Base-by-base conservation (phyloP, 2,329 filamentous ascomycete species). In the Herpotrichia juniperi region DNA sequence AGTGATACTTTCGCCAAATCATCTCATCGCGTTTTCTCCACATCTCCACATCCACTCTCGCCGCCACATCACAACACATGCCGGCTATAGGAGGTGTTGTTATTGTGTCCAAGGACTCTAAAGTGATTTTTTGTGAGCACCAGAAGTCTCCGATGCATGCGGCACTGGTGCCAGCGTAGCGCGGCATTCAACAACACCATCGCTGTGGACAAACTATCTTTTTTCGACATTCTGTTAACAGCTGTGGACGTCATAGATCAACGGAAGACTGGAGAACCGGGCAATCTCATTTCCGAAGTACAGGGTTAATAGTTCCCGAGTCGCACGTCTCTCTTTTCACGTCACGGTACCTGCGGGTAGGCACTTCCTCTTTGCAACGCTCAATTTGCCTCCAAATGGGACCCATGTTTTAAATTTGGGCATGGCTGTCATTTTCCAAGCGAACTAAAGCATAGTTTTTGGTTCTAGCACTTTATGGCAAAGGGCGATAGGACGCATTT, bases 391-490 rank as follows among this genome's bases (percentile, higher is more conserved):
- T 17, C 34, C 16, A 17, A 6, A 22, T 4, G 8, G n/a, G 19
- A 40, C 11, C 39, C 26, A 26, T 11, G 31, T 26, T 45, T 11
- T n/a, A 45, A 6, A 21, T 10, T 30, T 34, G 43, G 35, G 6
- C n/a, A 9, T 35, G 19, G 16, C 19, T 35, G 17, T n/a, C 28
- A 30, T 32, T 39, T 44, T 21, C 34, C 31, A 40, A 32, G 19
- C 26, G 42, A 47, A 46, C n/a, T 42, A 37, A 21, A 21, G 32
- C 21, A 45, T 22, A 40, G 22, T 10, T 17, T 5, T 26, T 25
- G 26, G 19, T 30, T 46, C 37, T 14, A 42, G 24, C 39, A 59
- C 52, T 58, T 22, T 58, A 47, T 7, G n/a, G 24, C 43, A 30
- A 26, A 45, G 44, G 24, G 32, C 47, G 39, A 19, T 43, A 47